These are phyloP conservation scores for Colletotrichum sp. DNA, from an alignment of 2,329 filamentous ascomycete genomes.

Conservation along the genomic window DNA sequence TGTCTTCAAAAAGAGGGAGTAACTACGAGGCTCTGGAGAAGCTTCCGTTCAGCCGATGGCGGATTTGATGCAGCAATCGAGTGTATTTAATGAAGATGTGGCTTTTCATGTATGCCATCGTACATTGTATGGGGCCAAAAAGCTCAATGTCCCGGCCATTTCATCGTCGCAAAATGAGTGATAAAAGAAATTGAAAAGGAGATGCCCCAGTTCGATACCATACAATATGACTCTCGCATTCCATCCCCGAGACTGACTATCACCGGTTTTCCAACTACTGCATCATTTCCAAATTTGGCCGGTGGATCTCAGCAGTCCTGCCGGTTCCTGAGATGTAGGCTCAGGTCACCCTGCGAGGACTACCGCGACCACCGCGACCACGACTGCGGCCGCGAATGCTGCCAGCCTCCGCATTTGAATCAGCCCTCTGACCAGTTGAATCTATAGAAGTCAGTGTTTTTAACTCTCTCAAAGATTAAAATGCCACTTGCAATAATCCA, in stretches of 20 bases:
- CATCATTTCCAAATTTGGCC: not conserved
- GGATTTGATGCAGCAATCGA: not conserved
- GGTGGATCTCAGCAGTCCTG: no score
- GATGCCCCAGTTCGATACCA: not conserved
- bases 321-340: not conserved
- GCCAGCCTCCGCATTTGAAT: not conserved
- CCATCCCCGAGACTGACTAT: not conserved
- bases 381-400: not conserved
- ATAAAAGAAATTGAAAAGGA: not conserved
- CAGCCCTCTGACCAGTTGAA: not conserved
- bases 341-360: not conserved
- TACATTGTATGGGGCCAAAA: not conserved
- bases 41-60: not conserved
- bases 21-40: not conserved
- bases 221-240: fast-evolving
- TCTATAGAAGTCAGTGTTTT: not conserved
- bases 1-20: no score
- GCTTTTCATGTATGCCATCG: not conserved
- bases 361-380: not conserved
- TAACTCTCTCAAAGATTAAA: fast-evolving
- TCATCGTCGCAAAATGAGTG: not conserved
- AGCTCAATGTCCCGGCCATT: not conserved
- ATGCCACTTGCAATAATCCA: not conserved
- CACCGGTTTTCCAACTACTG: not conserved
- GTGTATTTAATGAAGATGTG: not conserved